Base-by-base conservation (phyloP, 164 flowering plant genomes). In the Liriodendron chinense region DNA sequence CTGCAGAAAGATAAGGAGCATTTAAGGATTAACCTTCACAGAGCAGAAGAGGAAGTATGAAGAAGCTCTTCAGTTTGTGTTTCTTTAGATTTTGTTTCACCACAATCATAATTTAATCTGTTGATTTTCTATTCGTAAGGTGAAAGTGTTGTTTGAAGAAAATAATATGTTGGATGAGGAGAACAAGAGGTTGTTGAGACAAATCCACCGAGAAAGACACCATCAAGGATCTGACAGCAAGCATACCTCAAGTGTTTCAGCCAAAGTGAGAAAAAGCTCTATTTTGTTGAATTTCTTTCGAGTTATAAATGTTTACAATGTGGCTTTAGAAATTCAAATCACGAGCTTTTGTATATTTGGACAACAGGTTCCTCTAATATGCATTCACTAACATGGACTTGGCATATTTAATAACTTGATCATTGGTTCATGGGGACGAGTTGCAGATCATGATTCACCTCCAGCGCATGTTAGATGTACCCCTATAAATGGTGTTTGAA, bases 1-100 rank as follows among this genome's bases (percentile, higher is more conserved):
- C 82, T 90, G 56, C 82, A 85, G 75, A 78, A 83, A 50, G 97
- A 90, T 28, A 91, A 89, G 85, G 94, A 91, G 48, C 86, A 84
- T 73, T 72, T 91, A 25, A 85, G 84, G 69, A 73, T 76, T n/a
- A 92, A 92, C 78, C 94, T 92, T 26, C 25, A 70, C 75, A 86
- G 73, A 80, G 94, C 97, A 72, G 97, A 92, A 84, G 93, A 84
- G 65, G 97, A 92, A 92, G 97, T 90, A 65, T 20, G 47, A 28
- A n/a, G 2, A 64, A 47, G 43, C 43, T 48, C 61, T 69, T 16
- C 65, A 48, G 34, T 34, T 18, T 47, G 21, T 49, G 18, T 25
- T 6, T 76, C 22, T 34, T 65, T 24, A 23, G 21, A 12, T 22
- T 64, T 59, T 7, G 34, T n/a, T 21, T 48, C 65, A n/a, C 63